These are phyloP conservation scores for Echium plantagineum DNA, from an alignment of 257 asterid genomes.

Conservation along the genomic window DNA sequence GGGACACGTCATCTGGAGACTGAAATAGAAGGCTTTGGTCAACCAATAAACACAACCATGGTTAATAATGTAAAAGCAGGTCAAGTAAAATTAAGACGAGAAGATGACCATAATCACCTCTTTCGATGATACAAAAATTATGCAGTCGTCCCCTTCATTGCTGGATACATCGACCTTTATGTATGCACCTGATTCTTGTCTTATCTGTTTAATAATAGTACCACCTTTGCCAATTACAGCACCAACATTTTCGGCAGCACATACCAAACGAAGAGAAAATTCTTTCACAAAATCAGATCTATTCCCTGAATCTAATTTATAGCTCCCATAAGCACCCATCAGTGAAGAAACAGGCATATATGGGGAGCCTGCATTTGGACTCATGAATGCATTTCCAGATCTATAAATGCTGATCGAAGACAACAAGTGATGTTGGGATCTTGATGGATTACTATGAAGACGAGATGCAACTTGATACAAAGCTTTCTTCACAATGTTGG, in stretches of 20 bases:
- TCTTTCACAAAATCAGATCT: constrained; percentile 43
- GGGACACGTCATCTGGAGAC: constrained; percentile 70
- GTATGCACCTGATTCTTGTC: constrained; percentile 86
- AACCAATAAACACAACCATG: constrained; percentile 4
- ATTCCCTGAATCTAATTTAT: constrained; percentile 34
- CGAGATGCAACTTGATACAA: constrained; percentile 62
- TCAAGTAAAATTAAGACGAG: background rate
- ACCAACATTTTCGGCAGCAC: constrained; percentile 73
- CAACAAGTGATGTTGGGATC: constrained; percentile 64
- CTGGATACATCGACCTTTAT: constrained; percentile 59
- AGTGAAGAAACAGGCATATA: constrained; percentile 28
- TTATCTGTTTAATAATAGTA: constrained; percentile 54
- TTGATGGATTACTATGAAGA: constrained; percentile 74
- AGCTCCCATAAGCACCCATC: constrained; percentile 56
- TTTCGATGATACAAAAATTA: constrained; percentile 61
- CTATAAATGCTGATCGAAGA: constrained; percentile 58
- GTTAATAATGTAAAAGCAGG: background rate
- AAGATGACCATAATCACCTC: constrained; percentile 45
- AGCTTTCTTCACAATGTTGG: constrained; percentile 45
- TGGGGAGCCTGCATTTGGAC: constrained; percentile 40
- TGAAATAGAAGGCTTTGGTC: constrained; percentile 17
- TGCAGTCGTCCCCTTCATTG: constrained; percentile 71
- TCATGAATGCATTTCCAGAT: constrained; percentile 48
- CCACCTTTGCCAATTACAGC: constrained; percentile 93
- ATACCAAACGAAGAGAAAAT: constrained; percentile 57